Conservation (phyloP, 345 rosid genomes). For the Euphorbia peplus region DNA sequence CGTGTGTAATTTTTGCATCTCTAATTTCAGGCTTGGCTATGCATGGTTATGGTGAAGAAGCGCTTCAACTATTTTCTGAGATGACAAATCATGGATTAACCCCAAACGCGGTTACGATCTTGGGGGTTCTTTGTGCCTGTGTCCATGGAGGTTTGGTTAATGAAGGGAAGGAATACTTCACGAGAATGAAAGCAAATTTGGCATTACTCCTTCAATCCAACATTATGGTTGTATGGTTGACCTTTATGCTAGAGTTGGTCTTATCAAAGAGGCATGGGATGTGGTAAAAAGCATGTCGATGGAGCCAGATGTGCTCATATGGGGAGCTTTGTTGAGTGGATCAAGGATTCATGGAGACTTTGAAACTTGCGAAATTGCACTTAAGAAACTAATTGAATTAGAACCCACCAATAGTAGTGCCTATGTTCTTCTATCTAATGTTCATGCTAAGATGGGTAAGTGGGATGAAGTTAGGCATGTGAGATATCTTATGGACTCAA, state of each 20-base stretch:
- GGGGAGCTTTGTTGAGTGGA: slow-evolving; percentile 43
- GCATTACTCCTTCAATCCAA: slow-evolving; percentile 34
- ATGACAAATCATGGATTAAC: slow-evolving; percentile 26
- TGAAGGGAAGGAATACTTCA: slow-evolving; percentile 37
- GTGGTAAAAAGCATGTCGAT: slow-evolving; percentile 40
- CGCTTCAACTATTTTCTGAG: slow-evolving; percentile 27
- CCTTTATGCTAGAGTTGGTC: slow-evolving; percentile 50
- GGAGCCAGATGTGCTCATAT: slow-evolving; percentile 47
- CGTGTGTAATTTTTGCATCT: too few species aligned
- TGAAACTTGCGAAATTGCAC: slow-evolving; percentile 12
- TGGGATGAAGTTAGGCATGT: slow-evolving; percentile 48
- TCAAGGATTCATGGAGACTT: slow-evolving; percentile 39
- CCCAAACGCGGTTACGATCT: slow-evolving; percentile 24
- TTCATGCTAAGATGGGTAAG: slow-evolving; percentile 14
- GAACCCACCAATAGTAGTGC: slow-evolving; percentile 30
- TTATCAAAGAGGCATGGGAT: slow-evolving; percentile 37
- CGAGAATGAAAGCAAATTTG: slow-evolving; percentile 35
- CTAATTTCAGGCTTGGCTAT: slow-evolving; percentile 36
- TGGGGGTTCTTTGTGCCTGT: slow-evolving; percentile 37
- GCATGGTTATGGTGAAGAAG: slow-evolving; percentile 37
- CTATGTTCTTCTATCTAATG: slow-evolving; percentile 11
- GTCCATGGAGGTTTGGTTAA: slow-evolving; percentile 44
- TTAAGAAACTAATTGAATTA: slow-evolving; percentile 34
- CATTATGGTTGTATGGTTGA: slow-evolving; percentile 56
- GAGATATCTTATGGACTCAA: slow-evolving; percentile 40